A percentile compares a stretch with the other conserved stretches of the same genome.
Conservation (phyloP, 75 land plant species). For the Ceratopteris richardii region DNA sequence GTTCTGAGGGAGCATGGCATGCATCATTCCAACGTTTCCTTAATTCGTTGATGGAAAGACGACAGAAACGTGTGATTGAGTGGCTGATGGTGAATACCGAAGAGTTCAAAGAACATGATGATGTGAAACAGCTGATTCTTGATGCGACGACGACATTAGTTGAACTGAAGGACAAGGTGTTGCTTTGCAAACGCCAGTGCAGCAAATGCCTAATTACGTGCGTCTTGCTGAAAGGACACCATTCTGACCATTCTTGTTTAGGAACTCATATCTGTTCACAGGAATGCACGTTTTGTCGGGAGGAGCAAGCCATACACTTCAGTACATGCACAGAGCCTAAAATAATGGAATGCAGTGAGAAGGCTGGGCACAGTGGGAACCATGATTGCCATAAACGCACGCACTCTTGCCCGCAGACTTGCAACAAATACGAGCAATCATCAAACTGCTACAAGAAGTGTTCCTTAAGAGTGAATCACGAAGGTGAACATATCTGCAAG, state of each 20-base stretch:
- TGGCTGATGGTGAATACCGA: constrained; percentile 18
- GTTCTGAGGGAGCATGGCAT: constrained; percentile 23
- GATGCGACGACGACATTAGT: constrained; percentile 10
- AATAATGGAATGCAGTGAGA: constrained; percentile 11
- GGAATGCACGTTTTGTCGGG: constrained; percentile 17
- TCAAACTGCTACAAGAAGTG: constrained; percentile 24
- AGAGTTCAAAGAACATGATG: constrained; percentile 12
- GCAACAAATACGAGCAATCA: constrained; percentile 4
- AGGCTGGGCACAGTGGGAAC: constrained; percentile 18
- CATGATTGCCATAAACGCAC: constrained; percentile 16
- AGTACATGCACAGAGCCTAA: neutral
- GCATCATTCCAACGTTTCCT: constrained; percentile 12
- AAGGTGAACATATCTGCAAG: constrained; percentile 25
- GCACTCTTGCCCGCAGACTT: constrained; percentile 13
- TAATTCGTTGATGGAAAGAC: constrained; percentile 10
- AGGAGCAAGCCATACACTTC: too few species aligned
- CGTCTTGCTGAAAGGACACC: constrained; percentile 17
- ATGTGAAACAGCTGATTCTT: constrained; percentile 21
- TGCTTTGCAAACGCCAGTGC: constrained; percentile 22
- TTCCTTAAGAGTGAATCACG: constrained; percentile 4
- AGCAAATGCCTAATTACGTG: constrained; percentile 18
- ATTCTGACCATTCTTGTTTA: constrained; percentile 17
- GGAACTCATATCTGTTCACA: constrained; percentile 18
- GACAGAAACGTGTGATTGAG: constrained; percentile 3
- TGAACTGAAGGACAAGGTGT: constrained; percentile 14